These are phyloP conservation scores for Ganoderma lingzhi DNA, from an alignment of 1,284 basidiomycete genomes.

Conservation along the genomic window DNA sequence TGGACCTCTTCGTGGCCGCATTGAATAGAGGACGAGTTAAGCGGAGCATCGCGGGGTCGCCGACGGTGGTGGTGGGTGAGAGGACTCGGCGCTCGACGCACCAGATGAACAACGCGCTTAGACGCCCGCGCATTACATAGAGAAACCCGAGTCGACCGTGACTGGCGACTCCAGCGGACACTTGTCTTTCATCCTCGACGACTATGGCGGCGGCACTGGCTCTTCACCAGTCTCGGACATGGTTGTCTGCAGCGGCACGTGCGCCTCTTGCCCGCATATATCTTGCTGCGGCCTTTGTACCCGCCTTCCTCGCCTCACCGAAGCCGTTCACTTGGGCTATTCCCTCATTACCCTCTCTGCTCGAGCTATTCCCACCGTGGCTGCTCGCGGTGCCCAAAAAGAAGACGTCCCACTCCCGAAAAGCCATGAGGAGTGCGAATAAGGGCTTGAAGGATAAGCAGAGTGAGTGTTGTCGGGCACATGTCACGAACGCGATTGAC, in stretches of 20 bases:
- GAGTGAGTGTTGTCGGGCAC: constrained; percentile 61
- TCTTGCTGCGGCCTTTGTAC: constrained; percentile 40
- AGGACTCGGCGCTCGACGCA: constrained; percentile 10
- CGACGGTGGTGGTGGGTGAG: constrained; percentile 25
- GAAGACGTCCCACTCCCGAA: constrained; percentile 93
- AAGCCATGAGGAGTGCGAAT: constrained; percentile 94
- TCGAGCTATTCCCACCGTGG: constrained; percentile 88
- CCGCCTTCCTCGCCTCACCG: constrained; percentile 42
- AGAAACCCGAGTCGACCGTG: background rate
- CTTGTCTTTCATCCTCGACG: constrained; percentile 19
- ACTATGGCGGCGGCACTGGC: constrained; percentile 51
- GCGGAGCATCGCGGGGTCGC: constrained; percentile 69
- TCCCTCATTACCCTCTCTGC: constrained; percentile 65
- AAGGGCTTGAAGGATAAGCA: constrained; percentile 96
- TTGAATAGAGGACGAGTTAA: constrained; percentile 77
- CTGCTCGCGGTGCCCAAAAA: constrained; percentile 95
- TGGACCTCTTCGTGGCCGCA: constrained; percentile 74
- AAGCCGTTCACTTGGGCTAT: constrained; percentile 53
- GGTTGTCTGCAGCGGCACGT: constrained; percentile 46
- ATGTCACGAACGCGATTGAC: constrained; percentile 10
- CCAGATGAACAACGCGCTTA: constrained; percentile 9
- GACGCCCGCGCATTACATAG: constrained; percentile 7
- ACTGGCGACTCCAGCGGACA: background rate
- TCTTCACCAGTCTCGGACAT: constrained; percentile 44
- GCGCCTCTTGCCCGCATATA: constrained; percentile 45